phyloP scores from a whole-genome alignment of 148 eudicot genomes.

The Mesembryanthemum crystallinum region DNA sequence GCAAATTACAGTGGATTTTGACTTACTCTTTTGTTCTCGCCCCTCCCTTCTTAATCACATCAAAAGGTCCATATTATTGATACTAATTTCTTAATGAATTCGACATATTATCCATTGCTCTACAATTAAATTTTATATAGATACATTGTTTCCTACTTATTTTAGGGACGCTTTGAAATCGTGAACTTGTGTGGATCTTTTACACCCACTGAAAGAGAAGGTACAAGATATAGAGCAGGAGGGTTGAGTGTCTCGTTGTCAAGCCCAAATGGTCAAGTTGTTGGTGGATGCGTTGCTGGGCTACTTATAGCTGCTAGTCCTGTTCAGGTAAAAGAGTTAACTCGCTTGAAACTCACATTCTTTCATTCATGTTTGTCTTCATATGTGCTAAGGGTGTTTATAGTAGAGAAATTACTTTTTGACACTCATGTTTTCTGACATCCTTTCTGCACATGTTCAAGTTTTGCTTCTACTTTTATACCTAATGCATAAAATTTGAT shows the following conservation, averaged over 20 bases:
- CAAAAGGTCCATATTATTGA: background rate
- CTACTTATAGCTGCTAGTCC: conserved; percentile 56
- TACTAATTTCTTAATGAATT: background rate
- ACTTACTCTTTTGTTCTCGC: background rate
- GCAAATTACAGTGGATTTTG: background rate
- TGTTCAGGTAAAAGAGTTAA: conserved; percentile 35
- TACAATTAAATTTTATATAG: background rate
- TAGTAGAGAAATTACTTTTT: background rate
- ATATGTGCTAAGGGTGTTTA: background rate
- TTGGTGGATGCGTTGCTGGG: conserved; percentile 54
- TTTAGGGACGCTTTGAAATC: conserved; percentile 72
- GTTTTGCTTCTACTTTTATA: too few relatives aligned
- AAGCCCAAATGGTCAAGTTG: conserved; percentile 63
- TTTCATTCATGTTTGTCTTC: background rate
- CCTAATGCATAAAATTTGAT: too few relatives aligned
- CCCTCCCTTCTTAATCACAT: background rate
- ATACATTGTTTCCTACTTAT: background rate
- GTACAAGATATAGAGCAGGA: conserved; percentile 46
- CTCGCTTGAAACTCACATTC: background rate
- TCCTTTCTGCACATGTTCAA: background rate
- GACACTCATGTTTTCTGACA: background rate
- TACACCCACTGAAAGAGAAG: conserved; percentile 60
- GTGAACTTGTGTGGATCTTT: conserved; percentile 67
- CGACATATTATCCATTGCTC: background rate
- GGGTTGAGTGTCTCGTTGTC: conserved; percentile 61